These are phyloP conservation scores for Metschnikowia colocasiae DNA, from an alignment of 805 yeast species.

Conservation along the genomic window DNA sequence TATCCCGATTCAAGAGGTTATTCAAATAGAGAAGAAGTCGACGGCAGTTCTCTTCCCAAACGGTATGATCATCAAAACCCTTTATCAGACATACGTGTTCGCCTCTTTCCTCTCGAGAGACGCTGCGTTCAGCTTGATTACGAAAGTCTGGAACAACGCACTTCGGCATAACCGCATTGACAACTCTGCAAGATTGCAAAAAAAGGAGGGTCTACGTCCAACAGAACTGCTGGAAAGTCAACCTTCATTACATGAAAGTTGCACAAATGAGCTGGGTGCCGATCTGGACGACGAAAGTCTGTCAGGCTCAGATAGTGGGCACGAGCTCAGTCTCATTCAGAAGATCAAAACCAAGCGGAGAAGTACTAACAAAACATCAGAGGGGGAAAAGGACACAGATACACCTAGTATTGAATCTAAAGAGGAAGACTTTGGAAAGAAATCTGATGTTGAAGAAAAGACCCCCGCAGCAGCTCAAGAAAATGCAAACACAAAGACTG, in stretches of 20 bases:
- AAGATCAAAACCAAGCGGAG: slow-evolving; percentile 9
- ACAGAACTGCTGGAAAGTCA: slow-evolving; percentile 1
- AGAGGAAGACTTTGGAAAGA: background rate
- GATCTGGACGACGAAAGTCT: slow-evolving; percentile 16
- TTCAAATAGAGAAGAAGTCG: slow-evolving; percentile 59
- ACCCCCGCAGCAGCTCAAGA: slow-evolving; percentile 1
- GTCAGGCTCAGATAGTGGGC: slow-evolving; percentile 20
- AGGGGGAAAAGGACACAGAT: background rate
- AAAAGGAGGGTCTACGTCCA: background rate
- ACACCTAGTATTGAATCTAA: background rate
- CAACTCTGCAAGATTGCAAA: slow-evolving; percentile 6
- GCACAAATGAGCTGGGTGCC: slow-evolving; percentile 20
- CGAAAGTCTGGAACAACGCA: slow-evolving; percentile 57
- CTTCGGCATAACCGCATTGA: slow-evolving; percentile 20
- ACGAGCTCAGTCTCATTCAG: slow-evolving; percentile 15
- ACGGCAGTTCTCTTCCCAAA: slow-evolving; percentile 70
- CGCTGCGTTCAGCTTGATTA: slow-evolving; percentile 46
- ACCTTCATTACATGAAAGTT: slow-evolving; percentile 4
- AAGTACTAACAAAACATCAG: background rate
- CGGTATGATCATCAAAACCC: slow-evolving; percentile 59
- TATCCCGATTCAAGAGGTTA: slow-evolving; percentile 58
- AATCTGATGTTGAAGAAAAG: background rate
- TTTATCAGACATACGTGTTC: slow-evolving; percentile 59
- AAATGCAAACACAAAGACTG: background rate
- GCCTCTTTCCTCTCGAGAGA: slow-evolving; percentile 66